A percentile compares a stretch with the other conserved stretches of the same genome.
phyloP scores from a whole-genome alignment of 768 basidiomycete species.

The Russula emetica region DNA sequence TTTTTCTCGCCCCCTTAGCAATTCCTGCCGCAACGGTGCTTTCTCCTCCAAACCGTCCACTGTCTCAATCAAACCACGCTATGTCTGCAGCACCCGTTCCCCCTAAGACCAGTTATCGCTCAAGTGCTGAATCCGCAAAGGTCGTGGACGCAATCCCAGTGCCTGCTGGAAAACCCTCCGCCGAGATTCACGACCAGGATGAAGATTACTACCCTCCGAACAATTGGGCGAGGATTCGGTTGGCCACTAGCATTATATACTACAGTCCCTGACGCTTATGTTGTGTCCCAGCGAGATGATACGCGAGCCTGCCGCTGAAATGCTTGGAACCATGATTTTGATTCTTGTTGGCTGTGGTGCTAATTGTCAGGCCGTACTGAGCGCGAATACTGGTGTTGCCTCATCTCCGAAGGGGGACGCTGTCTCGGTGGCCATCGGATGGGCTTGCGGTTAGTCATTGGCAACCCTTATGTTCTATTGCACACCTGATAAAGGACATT shows the following conservation, averaged over 20 bases:
- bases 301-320: constrained; percentile 31
- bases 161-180: not conserved
- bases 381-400: constrained; percentile 27
- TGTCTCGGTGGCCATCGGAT: constrained; percentile 27
- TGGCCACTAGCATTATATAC: not conserved
- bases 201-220: constrained; percentile 28
- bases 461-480: not conserved
- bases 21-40: not conserved
- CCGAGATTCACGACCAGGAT: constrained; percentile 1
- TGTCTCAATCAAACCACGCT: too few relatives aligned
- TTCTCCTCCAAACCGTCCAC: not conserved
- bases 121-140: constrained; percentile 4
- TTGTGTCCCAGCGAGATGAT: constrained; percentile 1
- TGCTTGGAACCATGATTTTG: constrained; percentile 32
- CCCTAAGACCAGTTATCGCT: not conserved
- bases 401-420: constrained; percentile 29
- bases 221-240: constrained; percentile 29
- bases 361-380: constrained; percentile 30
- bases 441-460: constrained; percentile 28
- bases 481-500: not conserved
- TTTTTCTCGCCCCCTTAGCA: not conserved
- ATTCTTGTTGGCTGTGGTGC: constrained; percentile 28
- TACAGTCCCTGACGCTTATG: not conserved
- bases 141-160: not conserved
- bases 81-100: constrained; percentile 8